Evolutionary conservation across 78 protist genomes (phyloP), one percentile per base, ranked within the genome.

Genomic region (Fonticula alba): DNA sequence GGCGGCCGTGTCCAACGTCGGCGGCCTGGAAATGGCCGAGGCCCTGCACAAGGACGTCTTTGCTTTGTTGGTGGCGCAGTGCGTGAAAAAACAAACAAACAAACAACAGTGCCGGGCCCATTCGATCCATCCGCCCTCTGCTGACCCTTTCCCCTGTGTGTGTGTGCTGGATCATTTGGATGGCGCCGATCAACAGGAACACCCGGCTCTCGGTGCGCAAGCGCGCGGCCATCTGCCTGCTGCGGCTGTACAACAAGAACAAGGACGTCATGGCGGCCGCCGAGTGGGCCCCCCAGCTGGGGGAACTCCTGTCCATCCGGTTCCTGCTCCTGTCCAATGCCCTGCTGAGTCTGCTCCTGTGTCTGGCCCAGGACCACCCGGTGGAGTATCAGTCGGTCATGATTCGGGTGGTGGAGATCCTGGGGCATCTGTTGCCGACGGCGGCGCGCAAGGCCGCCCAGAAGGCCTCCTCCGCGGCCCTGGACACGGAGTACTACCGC

Each of bases 21-120:
- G 95, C 31, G 91, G 93, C 40, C 40, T 49, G 32, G 97, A 94
- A 22, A 82, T 82, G 50, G 84, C 97, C 1, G 96, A 91, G 59
- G 40, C 89, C 24, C 79, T 92, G 46, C 38, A 84, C 19, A 52
- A 53, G 35, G 76, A 83, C 27, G 94, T 94, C 54, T 70, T 53
- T 64, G 66, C 65, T 37, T 59, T 90, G n/a, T 71, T 92, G 46
- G 38, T 76, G 37, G 32, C 82, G 35, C 15, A 13, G 60, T 55
- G 60, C 35, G 60, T 13, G 22, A 10, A 46, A n/a, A n/a, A n/a
- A n/a, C 43, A 38, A 4, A n/a, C n/a, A n/a, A n/a, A n/a, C n/a
- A n/a, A n/a, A n/a, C n/a, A n/a, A n/a, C n/a, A n/a, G n/a, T n/a
- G n/a, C n/a, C n/a, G n/a, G n/a, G n/a, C n/a, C n/a, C n/a, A n/a